Conservation (phyloP, 2,329 filamentous ascomycete species). For the Hypomyces perniciosus region DNA sequence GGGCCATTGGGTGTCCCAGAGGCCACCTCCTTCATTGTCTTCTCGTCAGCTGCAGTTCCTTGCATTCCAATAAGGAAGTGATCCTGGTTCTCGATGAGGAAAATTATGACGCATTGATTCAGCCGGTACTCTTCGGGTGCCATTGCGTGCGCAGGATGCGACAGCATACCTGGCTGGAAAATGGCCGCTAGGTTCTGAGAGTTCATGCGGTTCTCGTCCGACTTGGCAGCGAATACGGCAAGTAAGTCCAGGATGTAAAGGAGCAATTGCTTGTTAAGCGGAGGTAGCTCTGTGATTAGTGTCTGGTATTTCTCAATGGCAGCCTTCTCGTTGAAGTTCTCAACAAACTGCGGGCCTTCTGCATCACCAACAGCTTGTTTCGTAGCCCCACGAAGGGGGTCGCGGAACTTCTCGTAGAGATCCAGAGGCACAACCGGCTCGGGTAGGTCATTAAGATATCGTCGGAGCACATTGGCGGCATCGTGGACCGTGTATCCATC, state of each 20-base stretch:
- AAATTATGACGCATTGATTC: constrained; percentile 95
- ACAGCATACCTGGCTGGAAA: constrained; percentile 94
- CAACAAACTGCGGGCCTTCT: constrained; percentile 63
- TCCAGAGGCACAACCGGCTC: constrained; percentile 94
- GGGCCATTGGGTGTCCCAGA: constrained; percentile 57
- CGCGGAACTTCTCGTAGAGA: constrained; percentile 85
- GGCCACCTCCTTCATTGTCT: constrained; percentile 56
- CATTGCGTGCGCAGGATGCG: constrained; percentile 93
- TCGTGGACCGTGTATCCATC: constrained; percentile 97
- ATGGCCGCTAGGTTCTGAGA: constrained; percentile 92
- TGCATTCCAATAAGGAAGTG: constrained; percentile 98
- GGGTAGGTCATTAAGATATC: constrained; percentile 92
- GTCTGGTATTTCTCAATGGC: constrained; percentile 82
- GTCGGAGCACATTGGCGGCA: constrained; percentile 89
- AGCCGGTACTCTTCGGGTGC: constrained; percentile 87
- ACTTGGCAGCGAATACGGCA: constrained; percentile 94
- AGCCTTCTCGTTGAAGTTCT: constrained; percentile 54
- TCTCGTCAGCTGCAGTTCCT: constrained; percentile 93
- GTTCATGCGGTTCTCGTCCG: constrained; percentile 94
- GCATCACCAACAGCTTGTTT: constrained; percentile 67
- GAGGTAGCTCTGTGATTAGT: constrained; percentile 87
- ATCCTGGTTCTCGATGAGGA: constrained; percentile 96
- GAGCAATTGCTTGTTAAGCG: constrained; percentile 85
- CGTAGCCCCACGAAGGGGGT: constrained; percentile 67
- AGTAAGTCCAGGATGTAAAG: constrained; percentile 94